Conservation (phyloP, 495 filamentous ascomycete species). For the Penicillium odoratum region DNA sequence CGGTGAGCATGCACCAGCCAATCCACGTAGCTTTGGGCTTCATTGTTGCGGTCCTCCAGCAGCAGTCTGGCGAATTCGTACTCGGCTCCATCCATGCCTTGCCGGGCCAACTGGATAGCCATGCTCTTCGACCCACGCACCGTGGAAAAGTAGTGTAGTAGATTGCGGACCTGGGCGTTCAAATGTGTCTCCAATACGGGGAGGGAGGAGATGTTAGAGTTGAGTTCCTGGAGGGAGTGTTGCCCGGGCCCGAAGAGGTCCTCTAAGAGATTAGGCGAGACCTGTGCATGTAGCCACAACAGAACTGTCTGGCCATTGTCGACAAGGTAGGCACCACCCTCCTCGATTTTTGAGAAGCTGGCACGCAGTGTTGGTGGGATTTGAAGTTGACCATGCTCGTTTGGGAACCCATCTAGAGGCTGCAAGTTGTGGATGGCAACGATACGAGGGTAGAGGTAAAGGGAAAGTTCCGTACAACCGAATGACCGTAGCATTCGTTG, state of each 20-base stretch:
- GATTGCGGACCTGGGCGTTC: slow-evolving; percentile 91
- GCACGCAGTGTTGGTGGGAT: slow-evolving; percentile 69
- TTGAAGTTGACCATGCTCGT: slow-evolving; percentile 81
- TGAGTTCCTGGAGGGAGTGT: slow-evolving; percentile 69
- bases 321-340: slow-evolving; percentile 95
- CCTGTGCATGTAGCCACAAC: slow-evolving; percentile 81
- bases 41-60: slow-evolving; percentile 94
- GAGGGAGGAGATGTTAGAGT: slow-evolving; percentile 69
- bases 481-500: slow-evolving; percentile 87
- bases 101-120: slow-evolving; percentile 85
- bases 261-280: slow-evolving; percentile 76
- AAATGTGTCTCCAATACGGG: slow-evolving; percentile 87
- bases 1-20: slow-evolving; percentile 97
- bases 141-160: slow-evolving; percentile 80
- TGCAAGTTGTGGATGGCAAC: slow-evolving; percentile 85
- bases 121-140: slow-evolving; percentile 84
- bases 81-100: slow-evolving; percentile 92
- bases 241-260: slow-evolving; percentile 87
- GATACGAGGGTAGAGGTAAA: slow-evolving; percentile 95
- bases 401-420: slow-evolving; percentile 77
- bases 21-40: slow-evolving; percentile 96
- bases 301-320: slow-evolving; percentile 92
- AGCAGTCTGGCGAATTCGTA: slow-evolving; percentile 92
- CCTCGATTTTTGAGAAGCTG: slow-evolving; percentile 87
- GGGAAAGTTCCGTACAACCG: slow-evolving; percentile 77